phyloP scores from a whole-genome alignment of 257 asterid genomes.

The Misopates orontium region DNA sequence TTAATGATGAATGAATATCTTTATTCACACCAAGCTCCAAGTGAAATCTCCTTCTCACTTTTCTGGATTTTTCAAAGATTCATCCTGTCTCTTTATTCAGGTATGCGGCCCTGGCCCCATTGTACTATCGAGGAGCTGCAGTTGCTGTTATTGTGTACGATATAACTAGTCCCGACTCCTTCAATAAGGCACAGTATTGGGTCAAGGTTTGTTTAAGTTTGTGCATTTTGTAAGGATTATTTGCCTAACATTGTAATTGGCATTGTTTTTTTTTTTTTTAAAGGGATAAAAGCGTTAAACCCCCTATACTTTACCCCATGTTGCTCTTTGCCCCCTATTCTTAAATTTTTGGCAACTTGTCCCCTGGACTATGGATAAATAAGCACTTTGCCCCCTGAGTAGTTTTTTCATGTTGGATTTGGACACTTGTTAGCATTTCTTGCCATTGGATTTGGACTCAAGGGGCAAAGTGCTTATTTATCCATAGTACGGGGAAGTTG shows the following conservation, averaged over 20 bases:
- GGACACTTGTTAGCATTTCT: too few species aligned
- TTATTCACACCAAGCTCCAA: background rate
- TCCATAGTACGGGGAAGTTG: too few species aligned
- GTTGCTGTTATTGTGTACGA: conserved; percentile 87
- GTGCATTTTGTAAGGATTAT: background rate
- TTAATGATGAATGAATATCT: background rate
- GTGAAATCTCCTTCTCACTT: background rate
- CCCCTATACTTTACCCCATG: too few species aligned
- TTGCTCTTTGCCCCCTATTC: too few species aligned
- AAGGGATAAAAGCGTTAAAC: too few species aligned
- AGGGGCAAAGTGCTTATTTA: too few species aligned
- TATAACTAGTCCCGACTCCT: conserved; percentile 91
- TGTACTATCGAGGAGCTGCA: conserved; percentile 91
- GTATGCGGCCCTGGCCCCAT: conserved; percentile 87
- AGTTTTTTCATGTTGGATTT: too few species aligned
- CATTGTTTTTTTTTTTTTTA: too few species aligned
- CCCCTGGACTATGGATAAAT: too few species aligned
- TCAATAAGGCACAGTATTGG: conserved; percentile 83
- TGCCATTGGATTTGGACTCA: too few species aligned
- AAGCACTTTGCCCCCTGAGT: too few species aligned
- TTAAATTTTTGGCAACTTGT: too few species aligned
- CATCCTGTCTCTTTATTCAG: conserved; percentile 35
- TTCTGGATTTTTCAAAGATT: conserved; percentile 19
- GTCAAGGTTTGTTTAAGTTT: conserved; percentile 57
- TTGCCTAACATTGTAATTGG: background rate